These are phyloP conservation scores for Scorias spongiosa DNA, from an alignment of 2,329 filamentous ascomycete genomes.

Conservation along the genomic window DNA sequence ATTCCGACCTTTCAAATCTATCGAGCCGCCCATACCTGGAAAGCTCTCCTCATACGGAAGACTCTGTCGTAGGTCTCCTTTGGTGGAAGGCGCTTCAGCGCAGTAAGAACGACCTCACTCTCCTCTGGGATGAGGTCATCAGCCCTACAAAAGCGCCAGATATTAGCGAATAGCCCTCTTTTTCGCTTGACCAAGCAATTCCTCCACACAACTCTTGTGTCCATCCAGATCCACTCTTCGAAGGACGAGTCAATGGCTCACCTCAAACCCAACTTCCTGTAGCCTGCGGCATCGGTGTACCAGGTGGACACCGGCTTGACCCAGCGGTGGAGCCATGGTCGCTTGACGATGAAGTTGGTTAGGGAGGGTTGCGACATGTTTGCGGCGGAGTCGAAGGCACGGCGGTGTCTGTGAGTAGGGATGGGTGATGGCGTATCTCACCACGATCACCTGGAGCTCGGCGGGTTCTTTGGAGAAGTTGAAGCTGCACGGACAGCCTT, in stretches of 20 bases:
- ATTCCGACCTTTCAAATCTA: conserved; percentile 4
- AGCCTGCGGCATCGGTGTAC: conserved; percentile 81
- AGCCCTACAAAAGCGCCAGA: conserved; percentile 41
- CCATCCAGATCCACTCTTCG: neutral
- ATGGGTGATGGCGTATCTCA: neutral
- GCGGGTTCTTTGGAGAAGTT: neutral
- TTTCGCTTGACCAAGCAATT: too few species aligned
- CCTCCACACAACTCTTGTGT: too few species aligned
- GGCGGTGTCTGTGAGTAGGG: neutral
- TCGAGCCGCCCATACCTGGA: conserved; percentile 47
- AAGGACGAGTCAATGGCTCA: conserved; percentile 31
- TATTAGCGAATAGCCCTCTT: too few species aligned
- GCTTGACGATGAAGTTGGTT: conserved; percentile 62
- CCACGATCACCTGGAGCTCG: neutral
- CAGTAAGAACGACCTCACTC: conserved; percentile 68
- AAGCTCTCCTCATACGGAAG: conserved; percentile 88
- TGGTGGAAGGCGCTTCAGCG: conserved; percentile 75
- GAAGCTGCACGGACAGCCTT: neutral
- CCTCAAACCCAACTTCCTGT: conserved; percentile 84
- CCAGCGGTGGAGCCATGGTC: conserved; percentile 70
- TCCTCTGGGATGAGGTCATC: conserved; percentile 95
- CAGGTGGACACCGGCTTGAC: conserved; percentile 72
- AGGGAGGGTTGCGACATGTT: conserved; percentile 57
- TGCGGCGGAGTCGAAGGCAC: conserved; percentile 9
- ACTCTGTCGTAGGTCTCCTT: conserved; percentile 93